Base-by-base conservation (phyloP, 2,329 filamentous ascomycete species). In the Fusarium chlamydosporum region DNA sequence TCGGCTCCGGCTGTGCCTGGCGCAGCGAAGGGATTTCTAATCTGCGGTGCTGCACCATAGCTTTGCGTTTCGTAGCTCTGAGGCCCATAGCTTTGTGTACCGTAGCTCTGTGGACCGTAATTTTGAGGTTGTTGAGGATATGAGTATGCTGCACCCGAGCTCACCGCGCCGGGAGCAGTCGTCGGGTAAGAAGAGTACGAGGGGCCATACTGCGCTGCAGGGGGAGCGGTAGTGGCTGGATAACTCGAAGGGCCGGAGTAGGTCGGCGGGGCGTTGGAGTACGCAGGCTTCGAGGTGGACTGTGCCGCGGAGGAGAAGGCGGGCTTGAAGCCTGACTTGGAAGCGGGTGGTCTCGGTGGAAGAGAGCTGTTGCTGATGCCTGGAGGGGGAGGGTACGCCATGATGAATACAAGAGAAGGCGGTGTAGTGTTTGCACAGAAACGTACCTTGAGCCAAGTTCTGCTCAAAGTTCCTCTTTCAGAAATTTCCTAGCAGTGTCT, bases 371-470 rank as follows among this genome's bases (percentile, higher is more conserved):
- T 79, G 76, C 70, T 79, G 75, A 82, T 79, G 75, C 92, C 92
- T 93, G 92, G 91, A 91, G 91, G 91, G 78, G 90, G 91, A 82
- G 92, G 91, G 86, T 93, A 93, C 82, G 92, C 91, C 92, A 95
- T 95, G 86, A 89, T 89, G 87, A 89, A 89, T 82, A 85, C 81
- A 75, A 46, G 56, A 67, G 68, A 50, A 71, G 48, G 67, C 67
- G 67, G 64, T 60, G 47, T 64, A 47, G 67, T 74, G 57, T 72
- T 68, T 72, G 65, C 76, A 62, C 67, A 59, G 64, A 60, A 71
- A 81, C 84, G 84, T 86, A 86, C 84, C 84, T 85, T 83, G 82
- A 84, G 82, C 81, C 76, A 68, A 74, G 48, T 75, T 74, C 62
- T 74, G 79, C 79, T 79, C 78, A 79, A 79, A 77, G 74, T 72